Evolutionary conservation across 305 asterid species (phyloP).

Genomic region (Salvia sclarea): DNA sequence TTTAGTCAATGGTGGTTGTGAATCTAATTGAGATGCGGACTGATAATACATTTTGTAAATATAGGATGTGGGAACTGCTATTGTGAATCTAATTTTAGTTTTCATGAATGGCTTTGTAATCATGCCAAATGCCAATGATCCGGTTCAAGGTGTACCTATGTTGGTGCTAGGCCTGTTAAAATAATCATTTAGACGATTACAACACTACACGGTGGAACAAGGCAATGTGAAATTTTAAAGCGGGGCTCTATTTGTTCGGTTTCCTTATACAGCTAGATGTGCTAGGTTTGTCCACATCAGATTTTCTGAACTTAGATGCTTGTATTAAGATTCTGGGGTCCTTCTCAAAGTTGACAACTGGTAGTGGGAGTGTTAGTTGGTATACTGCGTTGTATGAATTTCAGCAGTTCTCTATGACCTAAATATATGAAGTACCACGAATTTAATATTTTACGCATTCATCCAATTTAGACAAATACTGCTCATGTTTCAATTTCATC

Average conservation of each 20-base stretch:
- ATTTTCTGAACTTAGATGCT: neutral
- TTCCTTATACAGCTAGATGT: neutral
- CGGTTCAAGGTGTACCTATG: neutral
- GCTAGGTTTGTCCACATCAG: neutral
- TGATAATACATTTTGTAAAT: neutral
- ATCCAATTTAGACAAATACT: slow-evolving; percentile 2
- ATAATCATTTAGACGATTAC: neutral
- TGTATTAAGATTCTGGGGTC: neutral
- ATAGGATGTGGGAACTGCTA: neutral
- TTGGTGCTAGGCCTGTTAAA: slow-evolving; percentile 7
- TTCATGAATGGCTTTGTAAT: neutral
- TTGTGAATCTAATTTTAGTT: neutral
- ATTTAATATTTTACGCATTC: neutral
- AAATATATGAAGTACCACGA: slow-evolving; percentile 7
- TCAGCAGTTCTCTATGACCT: neutral
- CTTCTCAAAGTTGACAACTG: neutral
- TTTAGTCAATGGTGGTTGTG: neutral
- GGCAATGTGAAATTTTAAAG: neutral
- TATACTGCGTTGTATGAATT: neutral
- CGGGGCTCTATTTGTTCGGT: neutral
- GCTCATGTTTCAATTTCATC: neutral
- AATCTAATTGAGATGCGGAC: slow-evolving; percentile 1
- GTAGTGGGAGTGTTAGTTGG: slow-evolving; percentile 7
- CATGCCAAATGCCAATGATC: neutral
- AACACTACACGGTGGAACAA: neutral